Evolutionary conservation across 139 green algal genomes (phyloP).

Genomic region (Eudorina sp.): DNA sequence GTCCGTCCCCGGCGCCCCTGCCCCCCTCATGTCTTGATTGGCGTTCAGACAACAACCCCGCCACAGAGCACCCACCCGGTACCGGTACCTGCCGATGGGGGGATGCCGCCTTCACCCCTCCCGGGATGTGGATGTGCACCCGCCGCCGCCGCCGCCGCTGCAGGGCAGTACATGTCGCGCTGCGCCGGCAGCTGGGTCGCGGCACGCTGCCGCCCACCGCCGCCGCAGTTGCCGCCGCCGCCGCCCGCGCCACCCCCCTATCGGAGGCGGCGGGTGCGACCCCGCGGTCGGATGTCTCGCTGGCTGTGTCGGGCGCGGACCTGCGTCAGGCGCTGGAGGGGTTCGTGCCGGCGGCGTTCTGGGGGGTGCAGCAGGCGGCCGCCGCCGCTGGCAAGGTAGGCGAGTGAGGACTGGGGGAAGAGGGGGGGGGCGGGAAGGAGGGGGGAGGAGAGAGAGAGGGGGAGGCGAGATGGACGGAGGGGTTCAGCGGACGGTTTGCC

Average conservation of each 20-base stretch:
- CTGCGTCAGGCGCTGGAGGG: constrained; percentile 66
- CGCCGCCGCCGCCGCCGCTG: too few relatives aligned
- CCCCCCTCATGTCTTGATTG: too few relatives aligned
- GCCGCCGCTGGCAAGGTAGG: constrained; percentile 1
- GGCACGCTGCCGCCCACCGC: neutral
- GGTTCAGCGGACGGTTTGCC: too few relatives aligned
- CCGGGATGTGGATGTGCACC: too few relatives aligned
- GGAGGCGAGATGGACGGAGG: too few relatives aligned
- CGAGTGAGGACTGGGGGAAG: too few relatives aligned
- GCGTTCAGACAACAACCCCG: too few relatives aligned
- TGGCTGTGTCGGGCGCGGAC: constrained; percentile 60
- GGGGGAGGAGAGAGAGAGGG: neutral
- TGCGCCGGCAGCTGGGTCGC: constrained; percentile 21
- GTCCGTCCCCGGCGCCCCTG: too few relatives aligned
- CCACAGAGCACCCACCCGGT: too few relatives aligned
- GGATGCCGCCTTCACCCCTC: too few relatives aligned
- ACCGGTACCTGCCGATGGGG: too few relatives aligned
- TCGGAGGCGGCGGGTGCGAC: neutral
- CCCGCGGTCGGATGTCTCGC: neutral
- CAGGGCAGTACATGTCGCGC: constrained; percentile 11
- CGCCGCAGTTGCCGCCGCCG: neutral
- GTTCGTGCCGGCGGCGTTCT: constrained; percentile 81
- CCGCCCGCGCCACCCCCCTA: too few relatives aligned
- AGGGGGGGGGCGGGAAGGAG: neutral
- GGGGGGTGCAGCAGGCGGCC: constrained; percentile 56